Conservation (phyloP, 192 early-diverging fungal genomes). For the Backusella westeae region DNA sequence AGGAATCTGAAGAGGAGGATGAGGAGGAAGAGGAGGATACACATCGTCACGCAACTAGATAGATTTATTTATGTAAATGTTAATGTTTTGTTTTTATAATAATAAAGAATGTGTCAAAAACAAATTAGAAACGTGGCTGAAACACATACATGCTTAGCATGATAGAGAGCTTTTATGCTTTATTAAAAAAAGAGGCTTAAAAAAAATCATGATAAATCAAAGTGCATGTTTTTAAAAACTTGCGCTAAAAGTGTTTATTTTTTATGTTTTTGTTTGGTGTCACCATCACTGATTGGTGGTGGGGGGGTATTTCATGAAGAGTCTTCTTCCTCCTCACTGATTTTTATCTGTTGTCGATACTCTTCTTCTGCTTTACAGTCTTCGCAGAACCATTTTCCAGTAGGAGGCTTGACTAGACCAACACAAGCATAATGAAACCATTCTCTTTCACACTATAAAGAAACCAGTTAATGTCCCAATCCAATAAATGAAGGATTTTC, state of each 20-base stretch:
- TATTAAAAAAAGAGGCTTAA: neutral
- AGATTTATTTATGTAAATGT: neutral
- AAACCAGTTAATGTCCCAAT: constrained; percentile 7
- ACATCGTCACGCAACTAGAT: neutral
- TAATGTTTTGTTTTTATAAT: neutral
- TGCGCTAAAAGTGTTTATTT: no score
- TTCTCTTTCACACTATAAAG: constrained; percentile 67
- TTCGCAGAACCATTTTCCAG: constrained; percentile 86
- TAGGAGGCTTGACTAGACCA: constrained; percentile 70
- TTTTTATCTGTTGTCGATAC: constrained; percentile 5
- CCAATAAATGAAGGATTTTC: constrained; percentile 22
- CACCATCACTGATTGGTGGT: neutral
- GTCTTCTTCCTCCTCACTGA: neutral
- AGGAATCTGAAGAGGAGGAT: constrained; percentile 23
- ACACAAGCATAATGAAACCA: constrained; percentile 93
- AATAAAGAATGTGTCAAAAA: neutral
- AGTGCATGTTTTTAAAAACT: neutral
- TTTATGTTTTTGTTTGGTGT: no score
- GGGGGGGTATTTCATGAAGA: neutral
- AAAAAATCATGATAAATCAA: no score
- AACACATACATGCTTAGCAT: neutral
- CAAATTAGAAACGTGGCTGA: neutral
- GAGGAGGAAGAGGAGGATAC: neutral
- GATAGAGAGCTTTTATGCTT: no score
- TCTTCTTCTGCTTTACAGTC: constrained; percentile 50